Conservation (phyloP, 257 asterid genomes). For the Solanum etuberosum region DNA sequence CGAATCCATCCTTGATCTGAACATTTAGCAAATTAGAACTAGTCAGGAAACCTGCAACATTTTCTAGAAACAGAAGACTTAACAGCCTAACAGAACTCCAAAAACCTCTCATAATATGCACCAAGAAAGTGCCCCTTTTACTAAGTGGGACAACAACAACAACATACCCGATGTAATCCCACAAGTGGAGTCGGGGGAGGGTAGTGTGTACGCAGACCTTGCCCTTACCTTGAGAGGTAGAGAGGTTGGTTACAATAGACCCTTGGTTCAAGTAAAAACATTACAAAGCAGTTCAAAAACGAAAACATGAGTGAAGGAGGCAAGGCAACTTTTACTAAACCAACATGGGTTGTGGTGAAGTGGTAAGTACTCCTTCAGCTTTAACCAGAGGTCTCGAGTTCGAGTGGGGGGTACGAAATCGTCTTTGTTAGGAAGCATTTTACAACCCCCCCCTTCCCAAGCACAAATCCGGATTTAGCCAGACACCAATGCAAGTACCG, state of each 20-base stretch:
- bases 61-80: neutral
- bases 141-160: neutral
- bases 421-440: neutral
- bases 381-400: neutral
- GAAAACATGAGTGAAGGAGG: neutral
- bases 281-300: neutral
- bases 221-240: neutral
- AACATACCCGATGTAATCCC: neutral
- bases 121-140: neutral
- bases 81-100: neutral
- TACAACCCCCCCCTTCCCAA: neutral
- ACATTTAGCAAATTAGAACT: neutral
- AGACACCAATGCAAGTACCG: neutral
- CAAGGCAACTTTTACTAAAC: neutral
- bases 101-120: neutral
- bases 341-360: neutral
- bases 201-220: too few relatives aligned
- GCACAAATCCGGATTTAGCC: neutral
- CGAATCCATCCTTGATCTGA: conserved; percentile 83
- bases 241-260: neutral
- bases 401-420: neutral
- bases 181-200: too few relatives aligned
- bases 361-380: neutral
- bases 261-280: neutral
- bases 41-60: neutral